These are phyloP conservation scores for Malassezia vespertilionis DNA, from an alignment of 1,284 basidiomycete genomes.

Conservation along the genomic window DNA sequence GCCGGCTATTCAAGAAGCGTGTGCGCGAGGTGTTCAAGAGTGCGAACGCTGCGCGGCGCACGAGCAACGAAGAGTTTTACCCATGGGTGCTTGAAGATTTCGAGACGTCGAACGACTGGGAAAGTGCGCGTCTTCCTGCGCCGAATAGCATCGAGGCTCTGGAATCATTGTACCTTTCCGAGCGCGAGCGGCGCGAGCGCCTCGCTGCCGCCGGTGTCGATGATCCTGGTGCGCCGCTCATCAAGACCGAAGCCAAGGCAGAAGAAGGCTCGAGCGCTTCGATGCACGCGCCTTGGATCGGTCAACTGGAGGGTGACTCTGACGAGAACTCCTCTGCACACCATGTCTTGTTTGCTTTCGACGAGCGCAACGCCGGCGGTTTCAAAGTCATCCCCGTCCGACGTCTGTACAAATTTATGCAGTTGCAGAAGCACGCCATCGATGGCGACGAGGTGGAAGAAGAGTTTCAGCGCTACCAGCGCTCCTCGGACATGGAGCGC, in stretches of 20 bases:
- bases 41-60: slow-evolving; percentile 33
- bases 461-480: slow-evolving; percentile 28
- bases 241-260: slow-evolving; percentile 16
- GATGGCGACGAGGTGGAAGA: slow-evolving; percentile 33
- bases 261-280: slow-evolving; percentile 16
- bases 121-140: slow-evolving; percentile 28
- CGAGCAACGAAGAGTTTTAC: slow-evolving; percentile 40
- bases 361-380: slow-evolving; percentile 39
- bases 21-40: slow-evolving; percentile 44
- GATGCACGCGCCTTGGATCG: slow-evolving; percentile 44
- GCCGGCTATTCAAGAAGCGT: slow-evolving; percentile 38
- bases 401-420: slow-evolving; percentile 44
- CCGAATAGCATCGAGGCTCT: slow-evolving; percentile 32
- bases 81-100: slow-evolving; percentile 47
- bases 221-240: background rate
- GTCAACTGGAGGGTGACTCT: slow-evolving; percentile 44
- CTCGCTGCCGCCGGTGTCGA: slow-evolving; percentile 25
- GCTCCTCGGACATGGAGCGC: slow-evolving; percentile 28
- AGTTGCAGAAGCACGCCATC: slow-evolving; percentile 34
- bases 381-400: slow-evolving; percentile 44
- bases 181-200: slow-evolving; percentile 12
- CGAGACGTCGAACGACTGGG: slow-evolving; percentile 43
- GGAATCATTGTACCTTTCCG: slow-evolving; percentile 11
- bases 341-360: slow-evolving; percentile 46
- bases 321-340: slow-evolving; percentile 30